Percentiles rank a stretch among this genome's conserved stretches.
These are phyloP conservation scores for Saccharomyces uvarum DNA, from an alignment of 1,139 yeast genomes.

Conservation along the genomic window DNA sequence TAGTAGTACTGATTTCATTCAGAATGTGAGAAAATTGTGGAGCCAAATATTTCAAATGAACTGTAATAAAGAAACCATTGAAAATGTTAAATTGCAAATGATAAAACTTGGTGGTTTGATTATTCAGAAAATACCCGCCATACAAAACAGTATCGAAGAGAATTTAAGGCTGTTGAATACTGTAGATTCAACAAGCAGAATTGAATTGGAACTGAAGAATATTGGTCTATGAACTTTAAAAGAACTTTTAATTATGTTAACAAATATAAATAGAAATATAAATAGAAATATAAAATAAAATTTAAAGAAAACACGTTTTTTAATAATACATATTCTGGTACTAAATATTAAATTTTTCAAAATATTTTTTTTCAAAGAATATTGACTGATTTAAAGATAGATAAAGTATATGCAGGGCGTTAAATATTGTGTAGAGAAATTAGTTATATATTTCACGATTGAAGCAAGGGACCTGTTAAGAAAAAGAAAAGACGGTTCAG, in stretches of 20 bases:
- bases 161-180: slow-evolving; percentile 32
- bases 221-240: slow-evolving; percentile 11
- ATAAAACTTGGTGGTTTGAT: slow-evolving; percentile 35
- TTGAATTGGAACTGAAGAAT: slow-evolving; percentile 34
- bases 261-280: slow-evolving; percentile 1
- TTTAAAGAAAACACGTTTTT: background rate
- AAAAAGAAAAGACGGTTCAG: background rate
- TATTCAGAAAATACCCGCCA: slow-evolving; percentile 11
- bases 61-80: slow-evolving; percentile 44
- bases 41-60: slow-evolving; percentile 28
- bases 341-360: background rate
- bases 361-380: background rate
- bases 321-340: background rate
- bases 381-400: background rate
- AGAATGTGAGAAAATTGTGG: slow-evolving; percentile 30
- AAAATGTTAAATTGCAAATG: slow-evolving; percentile 52
- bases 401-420: background rate
- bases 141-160: slow-evolving; percentile 15
- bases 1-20: slow-evolving; percentile 4
- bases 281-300: background rate
- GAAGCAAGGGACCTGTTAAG: background rate
- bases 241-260: background rate
- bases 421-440: slow-evolving; percentile 31
- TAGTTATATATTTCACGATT: slow-evolving; percentile 44
- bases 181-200: slow-evolving; percentile 34